These are phyloP conservation scores for Lolium multiflorum DNA, from an alignment of 176 grass and related monocot species.

Conservation along the genomic window DNA sequence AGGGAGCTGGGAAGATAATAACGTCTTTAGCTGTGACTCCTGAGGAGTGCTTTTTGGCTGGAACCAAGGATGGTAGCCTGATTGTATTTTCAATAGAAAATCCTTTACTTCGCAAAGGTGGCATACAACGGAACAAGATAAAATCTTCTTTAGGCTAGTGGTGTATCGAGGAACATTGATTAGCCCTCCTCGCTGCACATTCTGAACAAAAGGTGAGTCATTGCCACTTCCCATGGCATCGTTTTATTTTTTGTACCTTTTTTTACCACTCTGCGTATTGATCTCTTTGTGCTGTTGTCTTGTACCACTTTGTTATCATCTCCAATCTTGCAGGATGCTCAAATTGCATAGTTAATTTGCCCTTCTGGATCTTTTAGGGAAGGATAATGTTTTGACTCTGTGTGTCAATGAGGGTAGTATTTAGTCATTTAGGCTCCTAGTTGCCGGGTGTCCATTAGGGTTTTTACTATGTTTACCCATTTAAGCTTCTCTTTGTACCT, in stretches of 20 bases:
- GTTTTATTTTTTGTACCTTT: slow-evolving; percentile 39
- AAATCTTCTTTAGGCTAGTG: slow-evolving; percentile 49
- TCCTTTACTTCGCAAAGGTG: slow-evolving; percentile 67
- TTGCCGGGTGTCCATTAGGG: background rate
- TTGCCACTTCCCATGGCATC: background rate
- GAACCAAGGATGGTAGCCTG: slow-evolving; percentile 89
- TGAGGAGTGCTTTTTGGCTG: slow-evolving; percentile 92
- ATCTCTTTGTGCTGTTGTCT: background rate
- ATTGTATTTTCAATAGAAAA: slow-evolving; percentile 90
- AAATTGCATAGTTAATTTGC: background rate
- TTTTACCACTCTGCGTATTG: background rate
- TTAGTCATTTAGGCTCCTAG: background rate
- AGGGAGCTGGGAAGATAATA: slow-evolving; percentile 85
- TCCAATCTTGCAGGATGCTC: slow-evolving; percentile 21
- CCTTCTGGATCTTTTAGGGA: background rate
- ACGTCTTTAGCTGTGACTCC: slow-evolving; percentile 85
- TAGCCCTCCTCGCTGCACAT: slow-evolving; percentile 23
- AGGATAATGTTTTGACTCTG: slow-evolving; percentile 1
- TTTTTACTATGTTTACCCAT: background rate
- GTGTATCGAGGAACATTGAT: slow-evolving; percentile 32
- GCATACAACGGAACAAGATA: slow-evolving; percentile 57
- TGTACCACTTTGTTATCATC: background rate
- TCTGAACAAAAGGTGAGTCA: slow-evolving; percentile 41
- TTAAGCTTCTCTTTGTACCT: background rate
- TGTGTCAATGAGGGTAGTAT: slow-evolving; percentile 19